Evolutionary conservation across 768 basidiomycete species (phyloP).

Genomic region (Leccinum boreale): DNA sequence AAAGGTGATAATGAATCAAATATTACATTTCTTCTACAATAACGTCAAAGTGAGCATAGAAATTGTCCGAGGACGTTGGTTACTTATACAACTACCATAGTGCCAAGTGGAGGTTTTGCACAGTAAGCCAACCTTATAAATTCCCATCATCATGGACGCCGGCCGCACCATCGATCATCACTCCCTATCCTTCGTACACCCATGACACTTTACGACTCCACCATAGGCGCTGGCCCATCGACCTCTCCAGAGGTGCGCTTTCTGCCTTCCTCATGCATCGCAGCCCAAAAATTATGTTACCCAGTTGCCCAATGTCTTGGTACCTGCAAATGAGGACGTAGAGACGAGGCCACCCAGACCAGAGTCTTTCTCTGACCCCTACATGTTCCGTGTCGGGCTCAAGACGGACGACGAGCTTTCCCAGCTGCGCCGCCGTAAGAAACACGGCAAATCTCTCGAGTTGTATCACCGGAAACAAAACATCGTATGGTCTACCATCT

Average conservation of each 20-base stretch:
- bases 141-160: no score
- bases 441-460: slow-evolving; percentile 60
- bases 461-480: slow-evolving; percentile 72
- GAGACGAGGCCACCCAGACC: slow-evolving; percentile 39
- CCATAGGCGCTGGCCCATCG: slow-evolving; percentile 13
- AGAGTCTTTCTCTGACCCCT: slow-evolving; percentile 55
- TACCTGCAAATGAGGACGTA: slow-evolving; percentile 10
- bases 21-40: no score
- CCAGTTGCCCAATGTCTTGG: neutral
- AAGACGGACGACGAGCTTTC: slow-evolving; percentile 61
- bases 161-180: no score
- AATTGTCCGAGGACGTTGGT: no score
- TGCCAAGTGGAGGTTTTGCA: no score
- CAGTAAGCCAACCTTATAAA: no score
- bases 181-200: neutral
- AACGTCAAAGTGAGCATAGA: no score
- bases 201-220: slow-evolving; percentile 10
- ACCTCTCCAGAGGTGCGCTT: slow-evolving; percentile 8
- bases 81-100: no score
- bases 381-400: slow-evolving; percentile 56
- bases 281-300: neutral
- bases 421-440: slow-evolving; percentile 53
- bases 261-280: neutral
- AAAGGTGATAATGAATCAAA: no score
- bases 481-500: slow-evolving; percentile 41